Conservation (phyloP, 257 asterid species). For the Galeopsis tetrahit region DNA sequence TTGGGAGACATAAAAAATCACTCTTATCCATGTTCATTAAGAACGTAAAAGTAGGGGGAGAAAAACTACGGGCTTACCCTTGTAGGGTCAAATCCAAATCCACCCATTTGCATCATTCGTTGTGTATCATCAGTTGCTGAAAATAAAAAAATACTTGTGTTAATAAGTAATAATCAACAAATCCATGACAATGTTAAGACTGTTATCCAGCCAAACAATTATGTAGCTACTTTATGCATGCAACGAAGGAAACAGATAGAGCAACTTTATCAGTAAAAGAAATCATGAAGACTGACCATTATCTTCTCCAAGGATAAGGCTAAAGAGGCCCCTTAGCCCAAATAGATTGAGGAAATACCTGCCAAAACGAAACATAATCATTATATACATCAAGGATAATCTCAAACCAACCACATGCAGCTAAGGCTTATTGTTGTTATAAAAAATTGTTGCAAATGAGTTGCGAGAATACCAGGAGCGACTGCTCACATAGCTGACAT, state of each 20-base stretch:
- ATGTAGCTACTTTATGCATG: neutral
- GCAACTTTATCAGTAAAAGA: neutral
- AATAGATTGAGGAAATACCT: conserved; percentile 95
- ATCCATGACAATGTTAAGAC: conserved; percentile 7
- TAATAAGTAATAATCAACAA: conserved; percentile 13
- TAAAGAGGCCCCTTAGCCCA: conserved; percentile 89
- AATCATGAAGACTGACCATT: conserved; percentile 62
- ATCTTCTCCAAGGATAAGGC: conserved; percentile 95
- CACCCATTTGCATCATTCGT: conserved; percentile 98
- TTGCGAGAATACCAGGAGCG: conserved; percentile 75
- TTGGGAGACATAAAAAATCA: neutral
- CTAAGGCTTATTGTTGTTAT: neutral
- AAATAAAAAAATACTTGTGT: conserved; percentile 29
- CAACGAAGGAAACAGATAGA: neutral
- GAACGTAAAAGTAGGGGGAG: conserved; percentile 4
- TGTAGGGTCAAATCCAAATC: conserved; percentile 88
- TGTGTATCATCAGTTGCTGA: conserved; percentile 93
- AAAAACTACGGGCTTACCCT: conserved; percentile 48
- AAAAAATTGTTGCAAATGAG: conserved; percentile 22
- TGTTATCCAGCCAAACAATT: neutral
- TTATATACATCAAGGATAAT: conserved; percentile 26
- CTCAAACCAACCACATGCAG: conserved; percentile 22
- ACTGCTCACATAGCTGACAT: conserved; percentile 97
- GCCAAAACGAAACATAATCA: conserved; percentile 33
- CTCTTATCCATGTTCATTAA: conserved; percentile 15